These are phyloP conservation scores for Citrus mangshanensis DNA, from an alignment of 345 rosid species.

Conservation along the genomic window DNA sequence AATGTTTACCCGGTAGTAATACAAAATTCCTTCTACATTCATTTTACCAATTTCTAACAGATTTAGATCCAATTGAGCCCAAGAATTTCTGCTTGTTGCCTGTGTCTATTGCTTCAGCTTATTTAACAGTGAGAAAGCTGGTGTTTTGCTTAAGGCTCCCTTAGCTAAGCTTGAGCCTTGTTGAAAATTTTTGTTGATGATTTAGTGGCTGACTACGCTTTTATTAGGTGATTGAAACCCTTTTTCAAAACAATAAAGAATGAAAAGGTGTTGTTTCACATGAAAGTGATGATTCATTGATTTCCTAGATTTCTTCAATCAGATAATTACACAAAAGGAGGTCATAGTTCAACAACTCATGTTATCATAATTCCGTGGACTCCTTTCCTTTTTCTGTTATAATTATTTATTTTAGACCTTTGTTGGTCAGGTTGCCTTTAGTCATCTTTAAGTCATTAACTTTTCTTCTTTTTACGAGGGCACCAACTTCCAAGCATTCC, in stretches of 20 bases:
- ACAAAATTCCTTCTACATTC: not conserved
- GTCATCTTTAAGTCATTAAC: constrained; percentile 15
- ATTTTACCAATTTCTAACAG: not conserved
- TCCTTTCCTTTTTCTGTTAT: not conserved
- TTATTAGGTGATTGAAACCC: not conserved
- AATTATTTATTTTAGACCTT: not conserved
- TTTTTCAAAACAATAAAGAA: not conserved
- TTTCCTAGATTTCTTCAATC: constrained; percentile 28
- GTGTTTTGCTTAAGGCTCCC: not conserved
- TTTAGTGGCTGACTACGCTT: not conserved
- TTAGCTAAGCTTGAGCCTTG: not conserved
- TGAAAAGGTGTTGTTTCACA: constrained; percentile 18
- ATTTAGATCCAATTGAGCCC: not conserved
- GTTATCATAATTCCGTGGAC: not conserved
- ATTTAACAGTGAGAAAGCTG: not conserved
- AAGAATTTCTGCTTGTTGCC: not conserved
- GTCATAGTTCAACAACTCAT: not conserved
- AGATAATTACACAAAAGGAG: constrained; percentile 14
- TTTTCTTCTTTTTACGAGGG: constrained; percentile 6
- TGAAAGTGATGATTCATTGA: constrained; percentile 26
- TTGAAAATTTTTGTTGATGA: constrained; percentile 9
- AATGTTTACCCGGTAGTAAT: not conserved
- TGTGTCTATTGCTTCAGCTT: not conserved
- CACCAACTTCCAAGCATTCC: constrained; percentile 44
- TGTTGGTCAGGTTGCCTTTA: constrained; percentile 21